Conservation (phyloP, 305 asterid species). For the Andrographis paniculata region DNA sequence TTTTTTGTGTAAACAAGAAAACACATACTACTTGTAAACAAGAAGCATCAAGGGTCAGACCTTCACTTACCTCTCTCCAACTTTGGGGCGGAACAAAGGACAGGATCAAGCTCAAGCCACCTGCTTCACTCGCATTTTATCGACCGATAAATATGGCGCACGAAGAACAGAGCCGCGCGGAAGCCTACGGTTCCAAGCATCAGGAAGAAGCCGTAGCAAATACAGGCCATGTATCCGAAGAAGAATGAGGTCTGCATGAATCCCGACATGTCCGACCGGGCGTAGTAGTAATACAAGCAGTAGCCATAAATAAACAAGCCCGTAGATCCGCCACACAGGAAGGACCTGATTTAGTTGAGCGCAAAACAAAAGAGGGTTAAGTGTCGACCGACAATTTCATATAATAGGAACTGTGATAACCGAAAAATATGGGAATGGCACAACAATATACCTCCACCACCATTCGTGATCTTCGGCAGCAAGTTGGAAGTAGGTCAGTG, state of each 20-base stretch:
- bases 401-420: not conserved
- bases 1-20: too few species aligned
- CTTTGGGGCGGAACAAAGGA: too few species aligned
- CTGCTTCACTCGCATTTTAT: constrained; percentile 54
- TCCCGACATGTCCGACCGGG: constrained; percentile 76
- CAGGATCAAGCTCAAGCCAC: too few species aligned
- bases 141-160: constrained; percentile 61
- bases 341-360: constrained; percentile 35
- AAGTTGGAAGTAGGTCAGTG: constrained; percentile 72
- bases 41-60: too few species aligned
- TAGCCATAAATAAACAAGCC: constrained; percentile 68
- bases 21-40: too few species aligned
- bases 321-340: constrained; percentile 76
- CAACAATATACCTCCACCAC: constrained; percentile 73
- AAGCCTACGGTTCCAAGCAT: constrained; percentile 81
- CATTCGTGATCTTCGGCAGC: constrained; percentile 89
- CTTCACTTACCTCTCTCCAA: too few species aligned
- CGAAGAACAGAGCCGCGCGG: constrained; percentile 73
- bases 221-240: constrained; percentile 75
- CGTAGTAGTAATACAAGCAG: constrained; percentile 70
- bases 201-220: constrained; percentile 73
- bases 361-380: not conserved
- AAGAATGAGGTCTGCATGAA: constrained; percentile 76
- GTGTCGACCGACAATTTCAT: not conserved
- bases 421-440: not conserved